A percentile compares a stretch with the other conserved stretches of the same genome.
phyloP scores from a whole-genome alignment of 768 basidiomycete genomes.

The Strobilomyces confusus region DNA sequence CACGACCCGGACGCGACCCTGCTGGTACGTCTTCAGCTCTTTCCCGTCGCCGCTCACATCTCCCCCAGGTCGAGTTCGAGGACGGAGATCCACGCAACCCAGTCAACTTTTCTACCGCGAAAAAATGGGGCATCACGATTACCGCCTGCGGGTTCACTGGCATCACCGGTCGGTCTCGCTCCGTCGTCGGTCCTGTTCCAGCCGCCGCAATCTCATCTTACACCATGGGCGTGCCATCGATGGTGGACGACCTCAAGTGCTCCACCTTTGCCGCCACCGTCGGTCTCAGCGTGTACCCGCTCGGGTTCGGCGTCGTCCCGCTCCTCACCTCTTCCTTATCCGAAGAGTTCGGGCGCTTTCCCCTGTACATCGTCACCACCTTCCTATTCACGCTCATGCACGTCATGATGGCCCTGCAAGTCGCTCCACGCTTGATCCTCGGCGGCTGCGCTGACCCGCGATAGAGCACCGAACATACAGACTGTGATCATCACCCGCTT shows the following conservation, averaged over 20 bases:
- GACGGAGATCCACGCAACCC: slow-evolving; percentile 39
- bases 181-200: slow-evolving; percentile 16
- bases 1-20: slow-evolving; percentile 10
- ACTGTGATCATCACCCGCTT: slow-evolving; percentile 67
- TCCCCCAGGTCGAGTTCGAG: slow-evolving; percentile 38
- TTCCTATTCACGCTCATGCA: slow-evolving; percentile 51
- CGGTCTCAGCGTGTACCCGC: slow-evolving; percentile 48
- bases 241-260: slow-evolving; percentile 46
- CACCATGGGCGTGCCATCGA: slow-evolving; percentile 51
- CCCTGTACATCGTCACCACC: slow-evolving; percentile 50
- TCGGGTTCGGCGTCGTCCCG: slow-evolving; percentile 62
- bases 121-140: slow-evolving; percentile 42
- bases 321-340: slow-evolving; percentile 66
- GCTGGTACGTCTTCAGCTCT: slow-evolving; percentile 7
- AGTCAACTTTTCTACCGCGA: slow-evolving; percentile 32
- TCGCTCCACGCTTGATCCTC: background rate
- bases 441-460: slow-evolving; percentile 1
- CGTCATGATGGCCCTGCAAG: slow-evolving; percentile 35
- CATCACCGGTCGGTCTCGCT: slow-evolving; percentile 25
- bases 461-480: slow-evolving; percentile 44
- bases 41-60: slow-evolving; percentile 1
- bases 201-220: slow-evolving; percentile 52
- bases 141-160: slow-evolving; percentile 33
- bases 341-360: slow-evolving; percentile 68
- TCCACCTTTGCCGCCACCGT: slow-evolving; percentile 43